Evolutionary conservation across 2,329 filamentous ascomycete species (phyloP).

Genomic region (Xylariaceae sp.): DNA sequence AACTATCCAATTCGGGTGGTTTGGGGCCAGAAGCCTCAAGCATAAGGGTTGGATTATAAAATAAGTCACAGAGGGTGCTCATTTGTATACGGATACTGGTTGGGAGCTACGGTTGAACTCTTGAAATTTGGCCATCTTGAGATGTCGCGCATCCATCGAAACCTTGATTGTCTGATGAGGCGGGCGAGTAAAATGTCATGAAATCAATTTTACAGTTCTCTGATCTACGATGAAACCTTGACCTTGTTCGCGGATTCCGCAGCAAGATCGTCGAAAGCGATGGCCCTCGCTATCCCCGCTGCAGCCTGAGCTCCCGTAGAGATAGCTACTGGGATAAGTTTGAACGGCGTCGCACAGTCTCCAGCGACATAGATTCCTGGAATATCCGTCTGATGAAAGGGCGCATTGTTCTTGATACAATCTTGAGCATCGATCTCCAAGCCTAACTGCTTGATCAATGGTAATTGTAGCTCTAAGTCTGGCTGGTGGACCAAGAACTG

Average conservation of each 20-base stretch:
- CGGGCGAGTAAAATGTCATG: too few relatives aligned
- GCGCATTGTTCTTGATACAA: neutral
- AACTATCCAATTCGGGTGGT: neutral
- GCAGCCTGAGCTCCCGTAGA: neutral
- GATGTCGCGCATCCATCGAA: too few relatives aligned
- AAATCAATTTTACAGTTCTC: too few relatives aligned
- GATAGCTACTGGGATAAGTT: slow-evolving; percentile 5
- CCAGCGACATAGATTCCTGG: slow-evolving; percentile 8
- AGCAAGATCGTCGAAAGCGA: too few relatives aligned
- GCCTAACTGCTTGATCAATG: slow-evolving; percentile 2
- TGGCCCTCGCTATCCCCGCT: neutral
- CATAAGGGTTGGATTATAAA: too few relatives aligned
- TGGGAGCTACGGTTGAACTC: too few relatives aligned
- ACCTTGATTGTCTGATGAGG: too few relatives aligned
- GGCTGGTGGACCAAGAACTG: slow-evolving; percentile 9
- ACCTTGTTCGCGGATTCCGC: too few relatives aligned
- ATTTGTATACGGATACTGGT: too few relatives aligned
- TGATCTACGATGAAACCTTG: too few relatives aligned
- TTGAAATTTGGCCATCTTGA: too few relatives aligned
- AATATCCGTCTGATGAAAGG: slow-evolving; percentile 2
- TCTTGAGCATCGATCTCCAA: neutral
- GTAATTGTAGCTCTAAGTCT: neutral
- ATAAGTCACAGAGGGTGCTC: too few relatives aligned
- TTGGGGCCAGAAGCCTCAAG: neutral
- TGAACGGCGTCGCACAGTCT: slow-evolving; percentile 2